Base-by-base conservation (phyloP, 352 stramenopile genomes). In the Globisporangium heterothallicum region DNA sequence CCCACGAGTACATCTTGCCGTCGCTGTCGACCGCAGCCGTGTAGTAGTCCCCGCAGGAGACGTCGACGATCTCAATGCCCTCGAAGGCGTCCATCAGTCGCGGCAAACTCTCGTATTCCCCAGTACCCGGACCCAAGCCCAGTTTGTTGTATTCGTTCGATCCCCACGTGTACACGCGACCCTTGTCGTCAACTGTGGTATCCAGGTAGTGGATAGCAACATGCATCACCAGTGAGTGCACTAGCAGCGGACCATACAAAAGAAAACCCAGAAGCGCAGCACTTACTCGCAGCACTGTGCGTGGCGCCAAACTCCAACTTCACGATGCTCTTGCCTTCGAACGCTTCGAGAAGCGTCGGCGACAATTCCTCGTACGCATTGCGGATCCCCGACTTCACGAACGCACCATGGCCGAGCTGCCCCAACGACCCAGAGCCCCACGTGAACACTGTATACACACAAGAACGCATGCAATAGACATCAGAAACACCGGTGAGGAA, bases 101-200 rank as follows among this genome's bases (percentile, higher is more conserved):
- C 16, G 81, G 84, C 12, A 80, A 42, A 16, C 58, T 41, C 56
- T 85, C 71, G 50, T 77, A 78, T 25, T 89, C 78, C 13, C 65
- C 70, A 13, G 63, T 48, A 49, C 35, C 68, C 2, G 64, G 56
- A 16, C 75, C 75, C 1, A 86, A 61, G 3, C 84, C 84, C 34
- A 94, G 68, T 56, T 94, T 88, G 56, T 78, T 84, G 63, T 96
- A 91, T 58, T 97, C 84, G 63, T 97, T 97, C 25, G 84, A 87
- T 24, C 91, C 91, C 84, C 84, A 94, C 53, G 67, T 75, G 61
- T 84, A 91, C 36, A 94, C 62, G 19, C 72, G 74, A 2, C 84
- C 84, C 18, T 71, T 55, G 24, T 74, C 74, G 34, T 92, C 79
- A 38, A 94, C 81, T 92, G 55, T 14, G 21, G 16, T 49, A 12